Evolutionary conservation across 2,329 filamentous ascomycete species (phyloP).

Genomic region (Bipolaris victoriae): DNA sequence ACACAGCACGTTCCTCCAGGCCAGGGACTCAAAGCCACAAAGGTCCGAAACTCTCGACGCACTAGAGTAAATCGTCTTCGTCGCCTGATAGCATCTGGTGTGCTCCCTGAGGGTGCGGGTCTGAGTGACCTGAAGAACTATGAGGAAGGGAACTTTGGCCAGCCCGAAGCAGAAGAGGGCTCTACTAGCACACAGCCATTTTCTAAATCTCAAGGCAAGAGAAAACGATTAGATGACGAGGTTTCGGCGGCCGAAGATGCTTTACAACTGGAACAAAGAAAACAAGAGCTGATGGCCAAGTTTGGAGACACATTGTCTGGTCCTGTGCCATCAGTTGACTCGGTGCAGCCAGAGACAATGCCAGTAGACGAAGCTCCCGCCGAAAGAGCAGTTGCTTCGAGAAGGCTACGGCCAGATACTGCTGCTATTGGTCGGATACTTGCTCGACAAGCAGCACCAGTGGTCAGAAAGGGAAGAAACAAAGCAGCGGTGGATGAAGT

Average conservation of each 20-base stretch:
- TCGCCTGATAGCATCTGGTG: conserved; percentile 60
- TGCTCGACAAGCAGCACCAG: conserved; percentile 34
- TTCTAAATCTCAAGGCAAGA: conserved; percentile 24
- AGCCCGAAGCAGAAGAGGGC: background rate
- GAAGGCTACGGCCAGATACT: conserved; percentile 34
- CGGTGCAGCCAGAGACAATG: background rate
- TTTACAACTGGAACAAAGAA: conserved; percentile 30
- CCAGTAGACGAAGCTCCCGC: conserved; percentile 3
- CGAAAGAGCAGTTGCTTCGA: conserved; percentile 21
- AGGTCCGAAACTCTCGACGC: conserved; percentile 62
- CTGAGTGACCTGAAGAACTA: conserved; percentile 58
- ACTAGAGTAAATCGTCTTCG: conserved; percentile 58
- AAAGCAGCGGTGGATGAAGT: conserved; percentile 26
- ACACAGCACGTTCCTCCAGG: conserved; percentile 51
- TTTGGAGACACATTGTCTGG: conserved; percentile 12
- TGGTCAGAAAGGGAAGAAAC: conserved; percentile 28
- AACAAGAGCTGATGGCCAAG: conserved; percentile 31
- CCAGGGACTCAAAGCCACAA: conserved; percentile 59
- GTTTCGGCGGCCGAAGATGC: conserved; percentile 20
- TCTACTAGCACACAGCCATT: conserved; percentile 10
- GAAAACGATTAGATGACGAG: conserved; percentile 33
- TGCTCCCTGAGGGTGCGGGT: conserved; percentile 59
- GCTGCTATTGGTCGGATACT: conserved; percentile 41
- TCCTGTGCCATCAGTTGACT: conserved; percentile 2
- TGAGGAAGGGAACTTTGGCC: conserved; percentile 44